phyloP scores from a whole-genome alignment of 225 moss, liverwort and hornwort species.

The Sphagnum tenellum region DNA sequence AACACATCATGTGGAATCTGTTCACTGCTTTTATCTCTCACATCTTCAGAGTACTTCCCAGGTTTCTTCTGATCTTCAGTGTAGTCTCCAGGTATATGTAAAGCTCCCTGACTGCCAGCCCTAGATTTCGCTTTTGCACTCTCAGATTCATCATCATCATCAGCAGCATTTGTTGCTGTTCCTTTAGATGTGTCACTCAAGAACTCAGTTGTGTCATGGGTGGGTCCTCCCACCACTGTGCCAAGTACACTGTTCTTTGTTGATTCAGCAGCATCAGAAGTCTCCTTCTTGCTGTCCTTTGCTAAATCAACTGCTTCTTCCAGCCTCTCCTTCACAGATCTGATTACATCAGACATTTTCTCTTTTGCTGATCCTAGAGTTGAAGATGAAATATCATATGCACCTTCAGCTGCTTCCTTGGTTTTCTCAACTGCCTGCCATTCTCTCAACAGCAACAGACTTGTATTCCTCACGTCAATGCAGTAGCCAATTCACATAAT shows the following conservation, averaged over 20 bases:
- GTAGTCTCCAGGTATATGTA: background rate
- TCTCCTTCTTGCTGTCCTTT: background rate
- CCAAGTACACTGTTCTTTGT: constrained; percentile 12
- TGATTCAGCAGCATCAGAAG: background rate
- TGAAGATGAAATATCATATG: no score
- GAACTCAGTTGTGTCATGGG: constrained; percentile 16
- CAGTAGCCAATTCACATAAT: no score
- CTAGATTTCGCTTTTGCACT: background rate
- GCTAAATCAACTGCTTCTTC: background rate
- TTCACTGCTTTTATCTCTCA: background rate
- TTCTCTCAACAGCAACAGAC: background rate
- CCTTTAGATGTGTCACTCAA: constrained; percentile 41
- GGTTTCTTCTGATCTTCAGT: background rate
- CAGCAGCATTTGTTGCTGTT: constrained; percentile 35
- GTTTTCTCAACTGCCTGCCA: background rate
- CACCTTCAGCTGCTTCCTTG: no score
- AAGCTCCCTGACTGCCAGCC: background rate
- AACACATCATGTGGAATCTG: constrained; percentile 10
- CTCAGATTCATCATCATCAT: constrained; percentile 19
- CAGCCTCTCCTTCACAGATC: constrained; percentile 3
- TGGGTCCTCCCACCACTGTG: constrained; percentile 13
- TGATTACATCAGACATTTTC: no score
- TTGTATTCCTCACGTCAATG: background rate
- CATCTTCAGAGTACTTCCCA: no score
- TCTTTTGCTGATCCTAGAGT: no score